Evolutionary conservation across 1,139 yeast genomes (phyloP).

Genomic region (Meyerozyma smithsonii): DNA sequence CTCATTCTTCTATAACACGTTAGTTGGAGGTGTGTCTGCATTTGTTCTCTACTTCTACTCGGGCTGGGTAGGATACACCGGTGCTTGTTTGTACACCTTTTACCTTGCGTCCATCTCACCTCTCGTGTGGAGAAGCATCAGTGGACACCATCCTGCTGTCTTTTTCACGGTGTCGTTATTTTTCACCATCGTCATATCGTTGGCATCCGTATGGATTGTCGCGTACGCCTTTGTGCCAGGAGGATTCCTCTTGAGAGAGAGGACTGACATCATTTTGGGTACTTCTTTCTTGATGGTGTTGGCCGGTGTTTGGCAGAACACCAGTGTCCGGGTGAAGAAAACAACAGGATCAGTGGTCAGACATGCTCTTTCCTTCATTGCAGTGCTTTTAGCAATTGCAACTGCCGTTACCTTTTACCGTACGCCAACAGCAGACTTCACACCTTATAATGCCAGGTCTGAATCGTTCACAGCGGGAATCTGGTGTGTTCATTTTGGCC

Average conservation of each 20-base stretch:
- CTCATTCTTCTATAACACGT: slow-evolving; percentile 22
- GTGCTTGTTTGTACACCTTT: slow-evolving; percentile 62
- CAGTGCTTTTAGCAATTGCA: slow-evolving; percentile 29
- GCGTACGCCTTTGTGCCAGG: slow-evolving; percentile 98
- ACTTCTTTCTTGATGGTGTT: slow-evolving; percentile 41
- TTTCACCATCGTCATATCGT: slow-evolving; percentile 49
- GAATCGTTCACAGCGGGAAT: slow-evolving; percentile 87
- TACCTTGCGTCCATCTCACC: slow-evolving; percentile 67
- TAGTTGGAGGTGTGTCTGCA: slow-evolving; percentile 50
- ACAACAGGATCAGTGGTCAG: slow-evolving; percentile 16
- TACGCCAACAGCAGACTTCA: slow-evolving; percentile 52
- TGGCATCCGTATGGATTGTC: slow-evolving; percentile 93
- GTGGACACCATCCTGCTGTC: slow-evolving; percentile 55
- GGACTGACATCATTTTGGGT: slow-evolving; percentile 70
- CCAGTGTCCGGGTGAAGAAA: slow-evolving; percentile 22
- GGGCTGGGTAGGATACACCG: slow-evolving; percentile 83
- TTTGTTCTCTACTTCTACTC: slow-evolving; percentile 43
- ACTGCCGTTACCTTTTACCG: slow-evolving; percentile 49
- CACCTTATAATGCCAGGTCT: slow-evolving; percentile 75
- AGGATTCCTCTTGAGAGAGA: slow-evolving; percentile 81
- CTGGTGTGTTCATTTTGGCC: slow-evolving; percentile 97
- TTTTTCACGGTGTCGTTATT: slow-evolving; percentile 57
- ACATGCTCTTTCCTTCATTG: slow-evolving; percentile 18
- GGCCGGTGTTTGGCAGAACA: slow-evolving; percentile 27
- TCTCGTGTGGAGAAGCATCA: slow-evolving; percentile 51